Conservation (phyloP, 768 basidiomycete species). For the Boletus rubescentipes region DNA sequence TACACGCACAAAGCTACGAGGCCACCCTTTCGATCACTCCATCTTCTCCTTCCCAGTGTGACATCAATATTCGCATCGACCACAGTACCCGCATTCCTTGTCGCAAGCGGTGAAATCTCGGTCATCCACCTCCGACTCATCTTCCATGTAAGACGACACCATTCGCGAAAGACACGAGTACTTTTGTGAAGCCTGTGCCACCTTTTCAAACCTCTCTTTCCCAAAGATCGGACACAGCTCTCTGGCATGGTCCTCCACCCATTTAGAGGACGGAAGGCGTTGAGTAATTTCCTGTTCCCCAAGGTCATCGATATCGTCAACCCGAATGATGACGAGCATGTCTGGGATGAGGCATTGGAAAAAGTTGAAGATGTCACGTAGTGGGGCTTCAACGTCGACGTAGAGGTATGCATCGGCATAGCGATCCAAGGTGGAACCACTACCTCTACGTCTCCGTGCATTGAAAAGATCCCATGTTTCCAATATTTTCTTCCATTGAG, state of each 20-base stretch:
- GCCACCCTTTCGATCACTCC: neutral
- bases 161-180: neutral
- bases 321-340: slow-evolving; percentile 5
- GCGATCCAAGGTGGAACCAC: neutral
- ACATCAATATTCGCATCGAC: neutral
- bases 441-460: neutral
- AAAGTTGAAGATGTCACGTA: slow-evolving; percentile 8
- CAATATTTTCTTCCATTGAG: slow-evolving; percentile 2
- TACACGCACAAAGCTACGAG: neutral
- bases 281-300: slow-evolving; percentile 3
- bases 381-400: slow-evolving; percentile 3
- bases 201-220: neutral
- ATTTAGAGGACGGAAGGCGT: slow-evolving; percentile 1
- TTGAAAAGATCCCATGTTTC: neutral
- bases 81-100: slow-evolving; percentile 9
- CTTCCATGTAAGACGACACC: neutral
- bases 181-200: neutral
- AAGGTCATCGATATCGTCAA: neutral
- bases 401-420: slow-evolving; percentile 6
- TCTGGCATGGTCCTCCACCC: neutral
- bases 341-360: slow-evolving; percentile 5
- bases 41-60: neutral
- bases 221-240: neutral
- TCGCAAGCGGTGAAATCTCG: slow-evolving; percentile 11
- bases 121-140: neutral